Evolutionary conservation across 805 yeast species (phyloP).

Genomic region (Kazachstania martiniae): DNA sequence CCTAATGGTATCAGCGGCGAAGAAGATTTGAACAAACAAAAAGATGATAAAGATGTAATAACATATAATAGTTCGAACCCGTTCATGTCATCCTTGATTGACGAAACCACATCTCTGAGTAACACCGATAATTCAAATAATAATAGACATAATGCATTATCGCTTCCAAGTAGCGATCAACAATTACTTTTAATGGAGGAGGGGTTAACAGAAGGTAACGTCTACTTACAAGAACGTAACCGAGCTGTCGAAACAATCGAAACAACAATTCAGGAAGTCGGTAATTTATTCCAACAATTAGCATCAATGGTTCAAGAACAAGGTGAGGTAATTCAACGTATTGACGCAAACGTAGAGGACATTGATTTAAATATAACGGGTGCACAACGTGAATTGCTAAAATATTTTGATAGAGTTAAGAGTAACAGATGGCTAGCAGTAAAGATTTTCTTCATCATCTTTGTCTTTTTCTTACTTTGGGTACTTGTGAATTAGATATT

Average conservation of each 20-base stretch:
- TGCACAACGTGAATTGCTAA: constrained; percentile 87
- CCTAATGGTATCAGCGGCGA: constrained; percentile 1
- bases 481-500: constrained; percentile 56
- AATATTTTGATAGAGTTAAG: constrained; percentile 78
- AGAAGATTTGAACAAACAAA: not conserved
- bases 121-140: constrained; percentile 5
- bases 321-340: constrained; percentile 90
- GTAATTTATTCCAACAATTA: constrained; percentile 84
- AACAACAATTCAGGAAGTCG: constrained; percentile 94
- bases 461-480: constrained; percentile 69
- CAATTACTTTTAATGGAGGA: constrained; percentile 75
- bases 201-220: constrained; percentile 36
- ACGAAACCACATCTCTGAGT: constrained; percentile 10
- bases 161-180: constrained; percentile 62
- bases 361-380: constrained; percentile 81
- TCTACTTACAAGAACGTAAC: constrained; percentile 73
- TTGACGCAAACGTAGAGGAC: constrained; percentile 91
- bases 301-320: constrained; percentile 98
- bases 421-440: constrained; percentile 88
- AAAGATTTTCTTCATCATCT: constrained; percentile 78
- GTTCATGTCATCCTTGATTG: constrained; percentile 28
- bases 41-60: constrained; percentile 1
- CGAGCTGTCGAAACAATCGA: constrained; percentile 94
- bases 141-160: constrained; percentile 30
- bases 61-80: constrained; percentile 31